phyloP scores from a whole-genome alignment of 2,329 filamentous ascomycete species.

The Trichoderma arundinaceum region DNA sequence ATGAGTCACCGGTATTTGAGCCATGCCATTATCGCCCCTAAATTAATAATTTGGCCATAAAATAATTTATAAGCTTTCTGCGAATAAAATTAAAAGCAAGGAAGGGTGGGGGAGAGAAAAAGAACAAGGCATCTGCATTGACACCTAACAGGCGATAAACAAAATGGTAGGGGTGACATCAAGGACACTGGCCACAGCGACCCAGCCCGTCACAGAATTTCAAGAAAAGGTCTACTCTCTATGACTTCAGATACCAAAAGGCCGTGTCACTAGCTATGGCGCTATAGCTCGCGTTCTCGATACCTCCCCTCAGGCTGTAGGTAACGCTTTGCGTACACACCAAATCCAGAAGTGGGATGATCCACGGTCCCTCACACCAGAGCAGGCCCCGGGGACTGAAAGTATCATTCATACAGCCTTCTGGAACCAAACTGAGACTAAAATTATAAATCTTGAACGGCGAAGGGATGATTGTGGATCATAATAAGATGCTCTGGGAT shows the following conservation, averaged over 20 bases:
- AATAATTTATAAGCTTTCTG: too few species aligned
- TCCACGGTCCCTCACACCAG: constrained; percentile 12
- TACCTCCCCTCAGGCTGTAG: constrained; percentile 9
- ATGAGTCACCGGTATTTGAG: too few species aligned
- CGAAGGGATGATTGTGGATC: constrained; percentile 8
- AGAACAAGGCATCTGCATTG: too few species aligned
- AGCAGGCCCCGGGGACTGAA: constrained; percentile 14
- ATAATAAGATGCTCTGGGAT: constrained; percentile 10
- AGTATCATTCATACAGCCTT: neutral
- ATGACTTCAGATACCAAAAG: constrained; percentile 9
- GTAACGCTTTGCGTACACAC: constrained; percentile 13
- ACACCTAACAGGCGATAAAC: too few species aligned
- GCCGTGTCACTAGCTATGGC: constrained; percentile 9
- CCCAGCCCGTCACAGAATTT: constrained; percentile 9
- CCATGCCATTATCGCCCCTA: too few species aligned
- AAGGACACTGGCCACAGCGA: too few species aligned
- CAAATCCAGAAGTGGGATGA: neutral
- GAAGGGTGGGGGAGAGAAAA: too few species aligned
- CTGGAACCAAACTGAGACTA: neutral
- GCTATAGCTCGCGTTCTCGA: constrained; percentile 13
- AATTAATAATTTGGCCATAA: too few species aligned
- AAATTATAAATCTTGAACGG: constrained; percentile 8
- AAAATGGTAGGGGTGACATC: too few species aligned
- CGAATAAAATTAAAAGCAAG: too few species aligned
- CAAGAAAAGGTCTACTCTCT: constrained; percentile 10